Evolutionary conservation across 768 basidiomycete species (phyloP), one percentile per base, ranked within the genome.

Genomic region (Amanita thiersii): DNA sequence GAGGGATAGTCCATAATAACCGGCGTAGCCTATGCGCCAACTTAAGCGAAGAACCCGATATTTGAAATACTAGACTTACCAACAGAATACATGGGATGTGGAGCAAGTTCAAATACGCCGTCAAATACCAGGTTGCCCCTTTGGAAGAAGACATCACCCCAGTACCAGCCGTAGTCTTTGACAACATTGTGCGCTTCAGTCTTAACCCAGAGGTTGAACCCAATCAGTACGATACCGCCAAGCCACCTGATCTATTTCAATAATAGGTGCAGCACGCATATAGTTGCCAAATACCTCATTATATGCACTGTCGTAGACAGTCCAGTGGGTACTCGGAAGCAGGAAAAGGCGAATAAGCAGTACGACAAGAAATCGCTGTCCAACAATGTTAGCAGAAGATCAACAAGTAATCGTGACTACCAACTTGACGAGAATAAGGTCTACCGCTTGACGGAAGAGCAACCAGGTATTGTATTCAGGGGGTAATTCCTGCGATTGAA

Each of bases 161-260:
- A 91, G 59, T 92, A 97, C 92, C 91, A 97, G 11, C 92, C 93
- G 50, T 94, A 97, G 55, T 97, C 94, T 53, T 96, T 98, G 47
- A 98, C 92, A 37, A 98, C 90, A 40, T 90, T 76, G 58, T 99
- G 96, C 0, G 96, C 96, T 56, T 98, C 94, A 2, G 86, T 87
- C 58, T 99, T 99, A 48, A 99, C 91, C 92, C 93, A 98, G 25
- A 98, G 72, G 59, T 99, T 98, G 72, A 98, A 98, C 15, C 73
- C 75, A 56, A 98, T 91, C 18, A 99, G 66, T 0, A 77, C 72
- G 46, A 87, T 57, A 3, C 96, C 96, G 15, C 84, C 83, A 33
- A 85, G 61, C 94, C 94, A 99, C 50, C 89, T 89, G 44, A 2
- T 44, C 33, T 24, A 44, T 52, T 47, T 23, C 34, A 15, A 18